phyloP scores from a whole-genome alignment of 192 early-diverging fungal species.

The Backusella tuberculispora region DNA sequence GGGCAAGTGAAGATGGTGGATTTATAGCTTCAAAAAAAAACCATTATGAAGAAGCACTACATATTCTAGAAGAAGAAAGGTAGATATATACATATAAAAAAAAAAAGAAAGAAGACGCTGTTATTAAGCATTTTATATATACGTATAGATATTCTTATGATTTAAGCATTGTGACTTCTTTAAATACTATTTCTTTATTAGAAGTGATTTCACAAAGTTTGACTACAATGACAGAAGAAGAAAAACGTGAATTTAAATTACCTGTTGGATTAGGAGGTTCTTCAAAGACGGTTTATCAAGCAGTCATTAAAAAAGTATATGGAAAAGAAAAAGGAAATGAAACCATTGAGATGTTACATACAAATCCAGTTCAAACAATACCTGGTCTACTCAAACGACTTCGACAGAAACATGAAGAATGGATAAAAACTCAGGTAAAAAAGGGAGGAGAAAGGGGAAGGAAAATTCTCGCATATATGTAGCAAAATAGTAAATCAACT shows the following conservation, averaged over 20 bases:
- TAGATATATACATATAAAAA: neutral
- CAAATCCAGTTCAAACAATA: slow-evolving; percentile 85
- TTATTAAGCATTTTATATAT: neutral
- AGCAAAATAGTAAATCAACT: neutral
- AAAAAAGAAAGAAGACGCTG: too few relatives aligned
- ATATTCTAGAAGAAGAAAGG: slow-evolving; percentile 94
- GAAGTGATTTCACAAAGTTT: slow-evolving; percentile 89
- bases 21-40: slow-evolving; percentile 93
- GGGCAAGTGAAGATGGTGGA: slow-evolving; percentile 86
- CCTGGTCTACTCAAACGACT: slow-evolving; percentile 92
- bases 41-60: slow-evolving; percentile 88
- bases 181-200: slow-evolving; percentile 84
- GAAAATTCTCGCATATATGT: neutral
- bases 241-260: slow-evolving; percentile 71
- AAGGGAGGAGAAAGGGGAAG: neutral
- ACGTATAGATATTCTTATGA: slow-evolving; percentile 89
- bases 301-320: slow-evolving; percentile 94
- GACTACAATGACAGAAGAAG: slow-evolving; percentile 77
- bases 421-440: slow-evolving; percentile 78
- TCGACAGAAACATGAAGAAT: slow-evolving; percentile 98
- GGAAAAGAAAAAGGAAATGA: slow-evolving; percentile 83
- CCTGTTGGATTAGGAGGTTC: slow-evolving; percentile 78
- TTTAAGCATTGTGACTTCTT: slow-evolving; percentile 93
- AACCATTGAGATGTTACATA: slow-evolving; percentile 91
- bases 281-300: slow-evolving; percentile 85